Conservation (phyloP, 768 basidiomycete genomes). For the Calocybe gangraenosa region DNA sequence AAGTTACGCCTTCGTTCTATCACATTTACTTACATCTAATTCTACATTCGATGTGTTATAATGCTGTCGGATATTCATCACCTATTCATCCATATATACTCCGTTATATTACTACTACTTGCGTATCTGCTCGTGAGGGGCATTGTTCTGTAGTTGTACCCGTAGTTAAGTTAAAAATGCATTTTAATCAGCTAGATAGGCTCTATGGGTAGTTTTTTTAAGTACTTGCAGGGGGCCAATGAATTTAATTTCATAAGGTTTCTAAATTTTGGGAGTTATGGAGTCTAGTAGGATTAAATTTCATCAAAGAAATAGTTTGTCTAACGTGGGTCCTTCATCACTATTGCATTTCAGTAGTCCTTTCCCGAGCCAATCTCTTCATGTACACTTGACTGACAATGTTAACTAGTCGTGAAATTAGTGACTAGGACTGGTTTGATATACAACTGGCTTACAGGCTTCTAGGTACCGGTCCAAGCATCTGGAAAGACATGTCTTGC, state of each 20-base stretch:
- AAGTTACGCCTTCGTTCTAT: too few species aligned
- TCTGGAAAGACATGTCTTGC: constrained; percentile 68
- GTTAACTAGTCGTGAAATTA: constrained; percentile 51
- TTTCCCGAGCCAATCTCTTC: constrained; percentile 49
- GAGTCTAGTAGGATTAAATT: too few species aligned
- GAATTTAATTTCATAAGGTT: constrained; percentile 4
- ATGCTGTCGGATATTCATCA: too few species aligned
- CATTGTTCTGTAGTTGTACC: constrained; percentile 15
- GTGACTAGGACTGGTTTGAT: constrained; percentile 1
- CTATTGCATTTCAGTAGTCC: background rate
- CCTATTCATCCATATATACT: too few species aligned
- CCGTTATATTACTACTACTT: constrained; percentile 10
- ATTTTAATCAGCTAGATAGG: constrained; percentile 7
- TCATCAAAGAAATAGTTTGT: too few species aligned
- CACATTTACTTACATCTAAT: too few species aligned
- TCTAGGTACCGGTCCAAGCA: constrained; percentile 85
- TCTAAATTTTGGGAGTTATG: background rate
- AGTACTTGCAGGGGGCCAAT: background rate
- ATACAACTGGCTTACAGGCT: constrained; percentile 56
- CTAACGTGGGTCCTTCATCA: background rate
- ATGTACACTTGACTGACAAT: constrained; percentile 71
- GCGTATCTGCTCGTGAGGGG: constrained; percentile 1
- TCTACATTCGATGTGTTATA: too few species aligned
- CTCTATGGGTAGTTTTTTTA: too few species aligned
- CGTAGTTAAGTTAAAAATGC: constrained; percentile 9